Base-by-base conservation (phyloP, 768 basidiomycete species). In the Ephemerocybe angulata region DNA sequence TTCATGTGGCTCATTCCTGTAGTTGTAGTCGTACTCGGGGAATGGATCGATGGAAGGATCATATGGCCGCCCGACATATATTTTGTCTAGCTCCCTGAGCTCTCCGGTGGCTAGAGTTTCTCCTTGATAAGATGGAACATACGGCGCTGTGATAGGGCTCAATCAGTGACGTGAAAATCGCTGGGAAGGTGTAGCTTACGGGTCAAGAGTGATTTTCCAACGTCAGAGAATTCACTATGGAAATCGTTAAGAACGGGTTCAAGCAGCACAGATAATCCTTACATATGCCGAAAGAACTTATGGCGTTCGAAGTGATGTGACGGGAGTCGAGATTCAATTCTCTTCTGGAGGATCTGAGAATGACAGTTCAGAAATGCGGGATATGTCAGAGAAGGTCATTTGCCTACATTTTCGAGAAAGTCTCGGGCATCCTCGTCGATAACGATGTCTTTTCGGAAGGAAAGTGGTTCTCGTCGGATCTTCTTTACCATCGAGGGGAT, bases 11-110 rank as follows among this genome's bases (percentile, higher is more conserved):
- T n/a, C n/a, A 25, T n/a, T 21, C 15, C 46, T 24, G 28, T 50
- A 33, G 54, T 43, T 40, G 29, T 55, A 55, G 47, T 50, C 31
- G 40, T 55, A 55, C 29, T 55, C 54, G 17, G 54, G 54, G 54
- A 55, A 55, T 15, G 54, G 54, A 46, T 55, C 54, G 11, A 50
- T 40, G 15, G 1, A 15, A 17, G 17, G 17, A 19, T 55, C 40
- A 19, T 55, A 55, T 8, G 29, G 7, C 29, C 54, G 13, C 10
- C 54, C 54, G 3, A 55, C 54, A 29, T 55, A 55, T 21, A 55
- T 51, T 22, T 28, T 50, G 27, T 55, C 54, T 12, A 22, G 40
- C 7, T 55, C 49, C 19, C 29, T 50, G 38, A 55, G 44, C 10
- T 31, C 24, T 3, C 27, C 11, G 24, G 49, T 11, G 40, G 40